phyloP scores from a whole-genome alignment of 2,329 filamentous ascomycete species.

The Talaromyces pinophilus region DNA sequence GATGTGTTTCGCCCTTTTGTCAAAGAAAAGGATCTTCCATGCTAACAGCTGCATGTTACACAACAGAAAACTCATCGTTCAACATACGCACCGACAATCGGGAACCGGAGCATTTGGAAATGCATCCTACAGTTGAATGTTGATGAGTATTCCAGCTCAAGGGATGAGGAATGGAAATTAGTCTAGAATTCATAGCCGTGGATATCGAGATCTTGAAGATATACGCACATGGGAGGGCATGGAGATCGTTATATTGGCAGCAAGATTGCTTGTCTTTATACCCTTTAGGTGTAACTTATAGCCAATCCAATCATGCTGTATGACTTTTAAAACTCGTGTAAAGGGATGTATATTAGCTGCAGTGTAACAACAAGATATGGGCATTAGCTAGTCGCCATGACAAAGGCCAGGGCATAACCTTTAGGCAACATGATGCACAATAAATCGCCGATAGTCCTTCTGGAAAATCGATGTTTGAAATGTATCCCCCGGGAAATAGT shows the following conservation, averaged over 20 bases:
- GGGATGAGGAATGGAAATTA: neutral
- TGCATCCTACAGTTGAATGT: neutral
- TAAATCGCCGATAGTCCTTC: neutral
- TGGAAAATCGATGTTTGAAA: neutral
- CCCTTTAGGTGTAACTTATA: neutral
- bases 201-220: neutral
- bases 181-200: neutral
- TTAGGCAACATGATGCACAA: neutral
- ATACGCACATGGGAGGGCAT: neutral
- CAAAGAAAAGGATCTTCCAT: neutral
- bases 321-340: neutral
- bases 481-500: neutral
- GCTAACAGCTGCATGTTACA: neutral
- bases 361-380: neutral
- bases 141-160: neutral
- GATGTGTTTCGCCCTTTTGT: too few species aligned
- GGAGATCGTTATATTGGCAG: too few species aligned
- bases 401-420: too few species aligned
- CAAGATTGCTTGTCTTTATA: neutral
- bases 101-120: neutral
- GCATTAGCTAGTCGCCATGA: neutral
- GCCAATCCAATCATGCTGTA: neutral
- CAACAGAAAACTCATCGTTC: neutral
- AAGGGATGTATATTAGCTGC: neutral
- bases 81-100: neutral